Base-by-base conservation (phyloP, 2,329 filamentous ascomycete genomes). In the Penicillium sp. region DNA sequence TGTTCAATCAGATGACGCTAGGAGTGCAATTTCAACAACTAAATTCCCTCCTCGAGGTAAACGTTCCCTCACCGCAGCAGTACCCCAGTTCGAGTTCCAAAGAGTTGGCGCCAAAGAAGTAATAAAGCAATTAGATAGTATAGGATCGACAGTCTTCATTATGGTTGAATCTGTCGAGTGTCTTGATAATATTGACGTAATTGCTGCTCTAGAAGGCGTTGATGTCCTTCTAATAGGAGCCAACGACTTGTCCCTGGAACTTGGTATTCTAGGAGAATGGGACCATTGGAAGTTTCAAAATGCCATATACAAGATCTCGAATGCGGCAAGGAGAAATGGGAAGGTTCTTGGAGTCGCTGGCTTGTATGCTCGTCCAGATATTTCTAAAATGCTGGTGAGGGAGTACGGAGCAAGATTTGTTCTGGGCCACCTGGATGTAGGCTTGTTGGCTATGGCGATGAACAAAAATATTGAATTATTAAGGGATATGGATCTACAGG, bases 331-430 rank as follows among this genome's bases (percentile, higher is more conserved):
- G 21, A 38, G 11, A 16, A 12, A 14, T 14, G 35, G 35, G 1
- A 52, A 52, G 49, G 23, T 52, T 2, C 23, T 52, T 52, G 49
- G 49, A 1, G 11, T 52, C 5, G 49, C 49, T 6, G 49, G 49
- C 12, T 30, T 49, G 23, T 49, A 49, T 33, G 20, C 23, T 16
- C 12, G 47, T 5, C 47, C 47, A 7, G 47, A 49, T 49, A 49
- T 49, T 20, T 33, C n/a, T n/a, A 28, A 33, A 8, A 7, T 7
- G 40, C 16, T 7, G 7, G 16, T 43, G 7, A 7, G 16, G 7
- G 16, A 43, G 16, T 21, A 43, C 16, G 40, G 40, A 21, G 40
- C 40, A n/a, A 43, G 40, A 16, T 33, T 28, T 35, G 47, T 28
- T 16, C n/a, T 47, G 14, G n/a, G 45, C 21, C 28, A 33, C 12